These are phyloP conservation scores for Achlya hypogyna DNA, from an alignment of 352 stramenopile genomes.

Conservation along the genomic window DNA sequence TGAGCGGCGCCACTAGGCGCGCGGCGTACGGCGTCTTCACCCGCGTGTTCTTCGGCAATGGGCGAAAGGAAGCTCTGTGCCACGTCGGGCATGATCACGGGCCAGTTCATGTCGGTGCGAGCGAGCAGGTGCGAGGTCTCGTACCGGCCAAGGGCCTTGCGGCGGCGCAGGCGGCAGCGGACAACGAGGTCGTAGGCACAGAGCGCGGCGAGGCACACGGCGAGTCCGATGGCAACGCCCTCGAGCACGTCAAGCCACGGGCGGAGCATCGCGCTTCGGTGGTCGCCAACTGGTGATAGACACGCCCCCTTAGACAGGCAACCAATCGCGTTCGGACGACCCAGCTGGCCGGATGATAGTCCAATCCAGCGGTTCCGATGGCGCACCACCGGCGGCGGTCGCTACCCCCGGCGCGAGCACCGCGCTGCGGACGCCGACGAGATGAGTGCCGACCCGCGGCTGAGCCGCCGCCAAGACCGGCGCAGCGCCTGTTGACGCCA, in stretches of 20 bases:
- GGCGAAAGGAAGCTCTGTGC: background rate
- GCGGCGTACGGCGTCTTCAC: background rate
- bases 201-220: background rate
- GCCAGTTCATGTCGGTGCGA: constrained; percentile 1
- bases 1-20: background rate
- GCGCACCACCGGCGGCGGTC: too few relatives aligned
- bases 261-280: background rate
- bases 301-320: background rate
- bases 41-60: background rate
- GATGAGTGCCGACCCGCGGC: too few relatives aligned
- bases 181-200: background rate
- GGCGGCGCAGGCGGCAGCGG: too few relatives aligned
- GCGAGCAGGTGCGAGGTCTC: constrained; percentile 1
- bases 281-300: background rate
- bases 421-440: too few relatives aligned
- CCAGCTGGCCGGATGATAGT: too few relatives aligned
- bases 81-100: background rate
- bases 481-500: too few relatives aligned
- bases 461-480: too few relatives aligned
- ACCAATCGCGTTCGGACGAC: too few relatives aligned
- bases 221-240: background rate
- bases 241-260: background rate
- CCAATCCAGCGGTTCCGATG: too few relatives aligned
- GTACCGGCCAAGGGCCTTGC: background rate
- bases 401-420: too few relatives aligned